Conservation (phyloP, 2,329 filamentous ascomycete species). For the Pyrenochaeta sp. region DNA sequence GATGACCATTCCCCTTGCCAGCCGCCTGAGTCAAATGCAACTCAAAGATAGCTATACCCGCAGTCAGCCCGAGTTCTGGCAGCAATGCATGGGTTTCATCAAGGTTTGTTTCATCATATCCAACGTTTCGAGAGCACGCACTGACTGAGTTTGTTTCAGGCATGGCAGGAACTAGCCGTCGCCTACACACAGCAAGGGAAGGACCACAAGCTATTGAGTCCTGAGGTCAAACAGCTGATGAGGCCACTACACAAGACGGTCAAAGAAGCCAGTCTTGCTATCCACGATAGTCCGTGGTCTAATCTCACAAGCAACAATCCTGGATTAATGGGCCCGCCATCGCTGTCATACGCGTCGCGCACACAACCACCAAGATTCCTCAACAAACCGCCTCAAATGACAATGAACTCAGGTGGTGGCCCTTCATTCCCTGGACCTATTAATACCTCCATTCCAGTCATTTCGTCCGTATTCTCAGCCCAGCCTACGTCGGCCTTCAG, state of each 20-base stretch:
- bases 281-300: slow-evolving; percentile 71
- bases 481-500: slow-evolving; percentile 37
- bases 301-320: slow-evolving; percentile 56
- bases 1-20: slow-evolving; percentile 75
- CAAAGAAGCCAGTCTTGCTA: slow-evolving; percentile 79
- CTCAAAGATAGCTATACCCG: slow-evolving; percentile 82
- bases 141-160: slow-evolving; percentile 52
- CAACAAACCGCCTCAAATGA: slow-evolving; percentile 29
- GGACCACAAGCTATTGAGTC: slow-evolving; percentile 58
- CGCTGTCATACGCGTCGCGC: slow-evolving; percentile 46
- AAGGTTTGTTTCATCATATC: slow-evolving; percentile 49
- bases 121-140: slow-evolving; percentile 14
- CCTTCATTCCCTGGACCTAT: slow-evolving; percentile 44
- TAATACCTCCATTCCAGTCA: slow-evolving; percentile 44
- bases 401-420: slow-evolving; percentile 31
- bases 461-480: slow-evolving; percentile 36
- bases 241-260: slow-evolving; percentile 82
- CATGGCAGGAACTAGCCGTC: slow-evolving; percentile 71
- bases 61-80: slow-evolving; percentile 68
- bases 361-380: slow-evolving; percentile 42
- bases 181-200: slow-evolving; percentile 43
- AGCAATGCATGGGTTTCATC: slow-evolving; percentile 77
- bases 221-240: slow-evolving; percentile 76
- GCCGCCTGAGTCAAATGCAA: slow-evolving; percentile 78
- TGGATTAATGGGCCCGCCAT: slow-evolving; percentile 36